Evolutionary conservation across 352 stramenopile genomes (phyloP), one percentile per base, ranked within the genome.

Genomic region (Phytophthora sp.): DNA sequence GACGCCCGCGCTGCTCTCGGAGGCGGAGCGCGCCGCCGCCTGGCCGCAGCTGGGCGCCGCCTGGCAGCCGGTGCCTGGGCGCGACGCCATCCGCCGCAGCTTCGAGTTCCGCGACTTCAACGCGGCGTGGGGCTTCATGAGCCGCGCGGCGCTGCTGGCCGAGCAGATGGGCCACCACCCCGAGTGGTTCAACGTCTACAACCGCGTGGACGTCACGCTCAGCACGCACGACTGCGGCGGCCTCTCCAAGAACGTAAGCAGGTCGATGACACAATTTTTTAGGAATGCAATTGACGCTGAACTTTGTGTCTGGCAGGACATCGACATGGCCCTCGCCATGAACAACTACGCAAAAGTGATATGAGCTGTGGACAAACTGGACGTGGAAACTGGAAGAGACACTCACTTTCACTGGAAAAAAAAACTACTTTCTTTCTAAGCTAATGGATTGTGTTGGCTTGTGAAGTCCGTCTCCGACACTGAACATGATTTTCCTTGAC

Each of bases 151-250:
- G 30, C 67, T 89, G 48, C 66, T 92, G 27, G 88, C 88, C 3
- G 87, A 96, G 71, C 73, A 94, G 50, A 89, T 98, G 85, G 88
- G 98, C 76, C 97, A 99, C 84, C 97, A 99, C 82, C 97, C 97
- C 1, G 96, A 99, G 84, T 99, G 97, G 97, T 98, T 97, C 74
- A 99, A 99, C 72, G 96, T 99, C 5, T 99, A 99, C 83, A 99
- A 99, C 77, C 79, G 77, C 41, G 96, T 99, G 17, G 84, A 98
- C 43, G 94, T 99, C 37, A 98, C 93, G 37, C 81, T 99, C 17
- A 98, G 94, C 46, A 99, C 97, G 17, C 97, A 99, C 77, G 96
- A 99, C 74, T 97, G 88, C 62, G 81, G 83, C 61, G 97, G 97
- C 1, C 69, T 99, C 18, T 98, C 92, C 31, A 72, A 89, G 45